phyloP scores from a whole-genome alignment of 1,139 yeast genomes.

The Pneumocystis murina region DNA sequence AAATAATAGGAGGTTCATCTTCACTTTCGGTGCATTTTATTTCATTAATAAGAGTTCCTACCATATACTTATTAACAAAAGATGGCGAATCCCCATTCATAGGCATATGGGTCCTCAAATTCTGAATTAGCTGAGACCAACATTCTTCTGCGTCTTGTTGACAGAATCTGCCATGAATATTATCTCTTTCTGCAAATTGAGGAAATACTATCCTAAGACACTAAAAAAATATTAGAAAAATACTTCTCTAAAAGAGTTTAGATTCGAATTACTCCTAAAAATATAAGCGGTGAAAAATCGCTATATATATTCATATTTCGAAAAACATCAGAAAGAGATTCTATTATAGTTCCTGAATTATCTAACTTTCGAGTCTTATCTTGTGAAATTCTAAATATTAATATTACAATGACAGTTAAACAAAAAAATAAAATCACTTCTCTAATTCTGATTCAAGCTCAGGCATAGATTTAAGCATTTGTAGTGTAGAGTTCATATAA shows the following conservation, averaged over 20 bases:
- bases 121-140: constrained; percentile 56
- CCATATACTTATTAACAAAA: constrained; percentile 44
- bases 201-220: constrained; percentile 52
- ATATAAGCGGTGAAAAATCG: constrained; percentile 36
- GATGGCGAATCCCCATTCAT: constrained; percentile 9
- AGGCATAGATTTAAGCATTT: constrained; percentile 54
- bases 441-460: constrained; percentile 33
- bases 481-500: constrained; percentile 69
- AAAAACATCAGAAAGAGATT: constrained; percentile 20
- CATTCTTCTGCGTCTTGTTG: constrained; percentile 99
- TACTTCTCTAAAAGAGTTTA: background rate
- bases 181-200: constrained; percentile 67
- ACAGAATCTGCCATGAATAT: constrained; percentile 44
- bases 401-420: background rate
- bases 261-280: constrained; percentile 20
- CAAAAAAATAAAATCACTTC: constrained; percentile 12
- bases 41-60: constrained; percentile 46
- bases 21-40: constrained; percentile 39
- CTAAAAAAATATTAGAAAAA: constrained; percentile 24
- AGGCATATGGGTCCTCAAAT: constrained; percentile 6
- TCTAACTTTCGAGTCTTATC: background rate
- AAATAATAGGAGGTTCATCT: constrained; percentile 37
- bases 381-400: background rate
- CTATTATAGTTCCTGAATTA: background rate
- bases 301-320: constrained; percentile 17